Base-by-base conservation (phyloP, 495 filamentous ascomycete genomes). In the Xylaria flabelliformis region DNA sequence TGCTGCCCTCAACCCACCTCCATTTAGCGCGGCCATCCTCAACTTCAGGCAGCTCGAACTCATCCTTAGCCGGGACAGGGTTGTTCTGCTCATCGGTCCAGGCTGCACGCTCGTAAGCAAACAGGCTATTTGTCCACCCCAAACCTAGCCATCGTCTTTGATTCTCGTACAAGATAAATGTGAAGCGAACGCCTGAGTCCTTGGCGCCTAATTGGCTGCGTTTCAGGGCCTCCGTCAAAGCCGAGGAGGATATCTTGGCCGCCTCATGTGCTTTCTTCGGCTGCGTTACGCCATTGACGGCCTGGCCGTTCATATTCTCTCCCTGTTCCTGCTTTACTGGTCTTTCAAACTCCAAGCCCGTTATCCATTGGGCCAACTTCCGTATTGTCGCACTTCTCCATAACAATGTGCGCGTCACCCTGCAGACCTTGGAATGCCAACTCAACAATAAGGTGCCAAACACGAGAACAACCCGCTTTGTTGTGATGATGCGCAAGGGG, bases 21-120 rank as follows among this genome's bases (percentile, higher is more conserved):
- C 96, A 99, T 74, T 88, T 86, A 9, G 95, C 92, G 70, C 87
- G 90, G 34, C 89, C 91, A 46, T 84, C 80, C 74, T 93, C 91
- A 0, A 97, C 94, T 69, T 96, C 92, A 1, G 96, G 96, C 17
- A 98, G 83, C 70, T 93, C 90, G 73, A 98, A 99, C 32, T 91
- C 85, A 51, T 95, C 93, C 67, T 92, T 94, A 4, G 90, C 80
- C 4, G 93, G 90, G 26, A 93, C 90, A 0, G 90, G 72, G 72
- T 97, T 96, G 61, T 97, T 86, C 78, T 98, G 93, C 80, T 99
- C 97, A 76, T 99, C 96, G 6, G 97, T 98, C 94, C 95, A 99
- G 1, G 95, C 85, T 7, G 89, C 87, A 42, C 96, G 88, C 77
- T 99, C 96, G 73, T 97, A 93, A 0, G 93, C 90, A 73, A 99